Conservation (phyloP, 148 eudicot genomes). For the Persicaria maculosa region DNA sequence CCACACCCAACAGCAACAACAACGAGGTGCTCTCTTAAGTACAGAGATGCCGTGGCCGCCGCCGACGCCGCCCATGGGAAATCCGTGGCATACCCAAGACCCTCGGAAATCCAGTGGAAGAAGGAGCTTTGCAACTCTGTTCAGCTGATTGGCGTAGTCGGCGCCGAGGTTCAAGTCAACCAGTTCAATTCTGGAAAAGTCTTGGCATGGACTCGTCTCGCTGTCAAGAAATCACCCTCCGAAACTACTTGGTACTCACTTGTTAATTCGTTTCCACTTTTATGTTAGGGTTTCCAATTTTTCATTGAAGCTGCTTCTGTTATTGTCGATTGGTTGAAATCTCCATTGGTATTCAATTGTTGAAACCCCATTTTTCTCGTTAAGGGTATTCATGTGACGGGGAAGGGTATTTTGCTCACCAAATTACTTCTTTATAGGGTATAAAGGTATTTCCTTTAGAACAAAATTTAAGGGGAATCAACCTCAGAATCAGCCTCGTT, state of each 20-base stretch:
- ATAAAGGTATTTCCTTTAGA: too few species aligned
- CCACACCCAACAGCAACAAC: not conserved
- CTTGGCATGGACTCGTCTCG: conserved; percentile 61
- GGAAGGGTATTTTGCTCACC: too few species aligned
- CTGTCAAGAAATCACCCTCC: conserved; percentile 51
- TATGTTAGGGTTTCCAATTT: not conserved
- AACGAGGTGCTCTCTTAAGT: conserved; percentile 27
- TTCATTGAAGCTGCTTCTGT: too few species aligned
- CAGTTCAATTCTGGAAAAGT: conserved; percentile 61
- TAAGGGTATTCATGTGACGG: too few species aligned
- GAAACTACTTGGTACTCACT: conserved; percentile 48
- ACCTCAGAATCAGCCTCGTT: not conserved
- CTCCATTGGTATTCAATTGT: too few species aligned
- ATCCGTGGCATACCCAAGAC: conserved; percentile 30
- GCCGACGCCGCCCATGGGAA: conserved; percentile 12
- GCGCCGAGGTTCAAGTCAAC: conserved; percentile 44
- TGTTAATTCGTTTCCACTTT: not conserved
- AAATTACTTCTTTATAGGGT: too few species aligned
- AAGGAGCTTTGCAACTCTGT: conserved; percentile 69
- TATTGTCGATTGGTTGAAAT: too few species aligned
- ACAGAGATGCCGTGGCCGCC: conserved; percentile 19
- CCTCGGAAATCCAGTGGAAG: conserved; percentile 69
- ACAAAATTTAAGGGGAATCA: too few species aligned
- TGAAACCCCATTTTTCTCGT: too few species aligned
- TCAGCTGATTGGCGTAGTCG: conserved; percentile 71